Percentiles rank a stretch among this genome's conserved stretches.
These are phyloP conservation scores for Lithocarpus polystachyus DNA, from an alignment of 306 rosid species.

Conservation along the genomic window DNA sequence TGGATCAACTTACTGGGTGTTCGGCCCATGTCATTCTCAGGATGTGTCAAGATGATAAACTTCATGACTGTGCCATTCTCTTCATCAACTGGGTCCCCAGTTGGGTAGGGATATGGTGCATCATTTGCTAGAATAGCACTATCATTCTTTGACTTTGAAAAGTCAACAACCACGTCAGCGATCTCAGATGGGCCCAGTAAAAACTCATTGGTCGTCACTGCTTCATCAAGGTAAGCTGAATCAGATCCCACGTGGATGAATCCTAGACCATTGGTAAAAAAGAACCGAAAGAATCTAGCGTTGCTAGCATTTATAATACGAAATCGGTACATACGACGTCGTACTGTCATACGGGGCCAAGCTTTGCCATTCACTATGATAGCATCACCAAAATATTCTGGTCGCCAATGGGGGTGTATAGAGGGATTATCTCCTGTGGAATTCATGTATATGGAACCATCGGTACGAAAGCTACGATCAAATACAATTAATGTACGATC, in stretches of 20 bases:
- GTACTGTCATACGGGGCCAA: constrained; percentile 45
- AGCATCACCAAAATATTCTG: constrained; percentile 49
- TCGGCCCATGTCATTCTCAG: constrained; percentile 22
- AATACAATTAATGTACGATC: constrained; percentile 39
- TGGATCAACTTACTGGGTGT: constrained; percentile 26
- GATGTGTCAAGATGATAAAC: constrained; percentile 1
- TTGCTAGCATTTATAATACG: constrained; percentile 51
- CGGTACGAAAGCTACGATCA: constrained; percentile 33
- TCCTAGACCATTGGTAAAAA: constrained; percentile 32
- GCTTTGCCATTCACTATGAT: constrained; percentile 55
- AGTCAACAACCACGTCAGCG: constrained; percentile 48
- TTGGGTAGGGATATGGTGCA: constrained; percentile 50
- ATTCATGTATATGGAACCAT: constrained; percentile 51
- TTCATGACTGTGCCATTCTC: constrained; percentile 40
- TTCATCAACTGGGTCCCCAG: constrained; percentile 42
- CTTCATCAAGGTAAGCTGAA: constrained; percentile 34
- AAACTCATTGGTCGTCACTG: constrained; percentile 10
- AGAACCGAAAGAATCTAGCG: constrained; percentile 47
- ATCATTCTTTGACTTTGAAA: constrained; percentile 21
- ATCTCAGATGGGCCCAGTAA: constrained; percentile 57
- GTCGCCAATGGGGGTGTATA: constrained; percentile 59
- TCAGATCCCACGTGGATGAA: constrained; percentile 49
- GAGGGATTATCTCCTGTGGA: constrained; percentile 42
- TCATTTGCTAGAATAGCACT: constrained; percentile 36
- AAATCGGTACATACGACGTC: constrained; percentile 46